Conservation (phyloP, 2,329 filamentous ascomycete species). For the Cytospora leucostoma region DNA sequence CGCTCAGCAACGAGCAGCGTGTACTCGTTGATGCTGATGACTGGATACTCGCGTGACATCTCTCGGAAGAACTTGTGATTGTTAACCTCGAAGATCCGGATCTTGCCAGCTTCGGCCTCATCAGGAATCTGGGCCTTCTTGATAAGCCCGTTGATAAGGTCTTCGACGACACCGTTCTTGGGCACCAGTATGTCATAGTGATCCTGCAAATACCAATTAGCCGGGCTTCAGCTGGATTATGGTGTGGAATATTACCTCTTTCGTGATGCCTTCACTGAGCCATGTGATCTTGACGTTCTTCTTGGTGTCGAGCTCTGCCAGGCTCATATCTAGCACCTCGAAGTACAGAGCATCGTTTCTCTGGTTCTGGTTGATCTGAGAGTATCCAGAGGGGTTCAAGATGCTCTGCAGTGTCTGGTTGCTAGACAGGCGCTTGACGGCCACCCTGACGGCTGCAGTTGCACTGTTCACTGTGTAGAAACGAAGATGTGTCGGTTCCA, state of each 20-base stretch:
- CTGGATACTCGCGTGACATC: conserved; percentile 67
- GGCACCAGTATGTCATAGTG: conserved; percentile 80
- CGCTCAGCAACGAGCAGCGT: conserved; percentile 78
- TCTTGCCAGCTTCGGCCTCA: conserved; percentile 66
- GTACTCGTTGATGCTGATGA: conserved; percentile 86
- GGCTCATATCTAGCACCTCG: conserved; percentile 90
- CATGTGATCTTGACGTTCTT: conserved; percentile 82
- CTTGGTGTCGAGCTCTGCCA: conserved; percentile 91
- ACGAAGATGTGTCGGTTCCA: conserved; percentile 83
- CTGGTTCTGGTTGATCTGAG: conserved; percentile 70
- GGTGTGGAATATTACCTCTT: conserved; percentile 65
- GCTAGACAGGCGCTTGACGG: conserved; percentile 69
- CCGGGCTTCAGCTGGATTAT: conserved; percentile 19
- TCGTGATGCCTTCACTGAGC: conserved; percentile 86
- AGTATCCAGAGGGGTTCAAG: conserved; percentile 71
- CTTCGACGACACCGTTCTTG: conserved; percentile 78
- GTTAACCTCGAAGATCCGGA: conserved; percentile 82
- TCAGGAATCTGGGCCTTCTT: conserved; percentile 80
- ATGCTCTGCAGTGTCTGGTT: conserved; percentile 77
- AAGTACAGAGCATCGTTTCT: conserved; percentile 81
- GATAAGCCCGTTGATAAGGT: conserved; percentile 73
- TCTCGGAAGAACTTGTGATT: conserved; percentile 83
- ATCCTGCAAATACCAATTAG: conserved; percentile 56
- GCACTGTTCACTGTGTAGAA: conserved; percentile 84
- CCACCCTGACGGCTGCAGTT: conserved; percentile 73